These are phyloP conservation scores for Pleurotus ostreatus DNA, from an alignment of 768 basidiomycete species.

Conservation along the genomic window DNA sequence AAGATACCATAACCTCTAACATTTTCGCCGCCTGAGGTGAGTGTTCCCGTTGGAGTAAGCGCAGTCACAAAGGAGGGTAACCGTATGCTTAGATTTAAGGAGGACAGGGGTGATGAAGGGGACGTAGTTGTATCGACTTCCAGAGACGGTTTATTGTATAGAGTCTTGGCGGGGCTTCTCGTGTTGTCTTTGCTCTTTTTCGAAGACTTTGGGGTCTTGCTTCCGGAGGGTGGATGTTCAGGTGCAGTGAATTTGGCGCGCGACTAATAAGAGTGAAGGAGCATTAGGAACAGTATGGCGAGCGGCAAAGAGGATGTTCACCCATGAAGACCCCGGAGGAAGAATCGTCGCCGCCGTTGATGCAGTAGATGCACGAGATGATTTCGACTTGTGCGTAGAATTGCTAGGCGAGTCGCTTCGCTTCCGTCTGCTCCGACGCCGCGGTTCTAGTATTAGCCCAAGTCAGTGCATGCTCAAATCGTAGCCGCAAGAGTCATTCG, in stretches of 20 bases:
- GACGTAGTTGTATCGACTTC: slow-evolving; percentile 1
- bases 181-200: neutral
- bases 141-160: neutral
- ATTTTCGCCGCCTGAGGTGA: slow-evolving; percentile 4
- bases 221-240: neutral
- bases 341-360: slow-evolving; percentile 2
- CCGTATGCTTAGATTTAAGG: slow-evolving; percentile 2
- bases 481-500: slow-evolving; percentile 17
- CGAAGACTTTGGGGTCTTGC: neutral
- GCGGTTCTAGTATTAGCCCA: slow-evolving; percentile 21
- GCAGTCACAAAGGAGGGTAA: slow-evolving; percentile 5
- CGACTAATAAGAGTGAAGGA: too few relatives aligned
- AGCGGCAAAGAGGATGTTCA: neutral
- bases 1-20: slow-evolving; percentile 2
- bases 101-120: neutral
- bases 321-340: neutral
- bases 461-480: neutral
- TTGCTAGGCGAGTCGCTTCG: slow-evolving; percentile 14
- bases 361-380: slow-evolving; percentile 12
- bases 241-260: neutral
- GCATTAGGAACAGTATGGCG: too few relatives aligned
- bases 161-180: neutral
- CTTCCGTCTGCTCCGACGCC: slow-evolving; percentile 34
- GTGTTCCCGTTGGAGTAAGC: neutral
- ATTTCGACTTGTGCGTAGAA: slow-evolving; percentile 12